phyloP scores from a whole-genome alignment of 306 rosid genomes.

The Quercus berberidifolia region DNA sequence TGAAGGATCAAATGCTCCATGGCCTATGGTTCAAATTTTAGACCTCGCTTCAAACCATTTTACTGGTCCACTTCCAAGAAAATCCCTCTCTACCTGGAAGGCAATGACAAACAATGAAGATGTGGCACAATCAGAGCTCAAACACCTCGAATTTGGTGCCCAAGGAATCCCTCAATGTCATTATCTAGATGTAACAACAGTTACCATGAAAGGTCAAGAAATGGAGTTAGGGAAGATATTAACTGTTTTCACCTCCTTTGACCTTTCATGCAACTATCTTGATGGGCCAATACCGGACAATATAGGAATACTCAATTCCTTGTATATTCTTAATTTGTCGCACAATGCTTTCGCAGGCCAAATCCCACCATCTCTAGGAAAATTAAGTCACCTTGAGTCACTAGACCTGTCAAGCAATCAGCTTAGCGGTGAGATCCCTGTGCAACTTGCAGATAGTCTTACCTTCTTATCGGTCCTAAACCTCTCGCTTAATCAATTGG shows the following conservation, averaged over 20 bases:
- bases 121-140: neutral
- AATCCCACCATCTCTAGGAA: slow-evolving; percentile 28
- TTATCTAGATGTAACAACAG: slow-evolving; percentile 32
- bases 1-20: neutral
- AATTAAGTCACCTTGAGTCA: slow-evolving; percentile 28
- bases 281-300: slow-evolving; percentile 22
- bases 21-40: slow-evolving; percentile 40
- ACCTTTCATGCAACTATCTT: slow-evolving; percentile 32
- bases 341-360: slow-evolving; percentile 13
- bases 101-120: slow-evolving; percentile 15
- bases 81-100: neutral
- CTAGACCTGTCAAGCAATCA: slow-evolving; percentile 36
- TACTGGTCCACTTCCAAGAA: neutral
- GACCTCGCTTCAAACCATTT: slow-evolving; percentile 23
- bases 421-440: slow-evolving; percentile 20
- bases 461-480: slow-evolving; percentile 27
- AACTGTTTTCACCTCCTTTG: slow-evolving; percentile 32
- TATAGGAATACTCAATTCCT: slow-evolving; percentile 13
- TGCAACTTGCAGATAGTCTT: neutral
- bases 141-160: slow-evolving; percentile 7
- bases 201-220: slow-evolving; percentile 26
- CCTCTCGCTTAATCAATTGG: slow-evolving; percentile 29
- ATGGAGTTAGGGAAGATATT: slow-evolving; percentile 24
- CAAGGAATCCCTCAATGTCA: neutral
- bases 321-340: slow-evolving; percentile 38